Conservation (phyloP, 1,284 basidiomycete genomes). For the Serendipita sp. region DNA sequence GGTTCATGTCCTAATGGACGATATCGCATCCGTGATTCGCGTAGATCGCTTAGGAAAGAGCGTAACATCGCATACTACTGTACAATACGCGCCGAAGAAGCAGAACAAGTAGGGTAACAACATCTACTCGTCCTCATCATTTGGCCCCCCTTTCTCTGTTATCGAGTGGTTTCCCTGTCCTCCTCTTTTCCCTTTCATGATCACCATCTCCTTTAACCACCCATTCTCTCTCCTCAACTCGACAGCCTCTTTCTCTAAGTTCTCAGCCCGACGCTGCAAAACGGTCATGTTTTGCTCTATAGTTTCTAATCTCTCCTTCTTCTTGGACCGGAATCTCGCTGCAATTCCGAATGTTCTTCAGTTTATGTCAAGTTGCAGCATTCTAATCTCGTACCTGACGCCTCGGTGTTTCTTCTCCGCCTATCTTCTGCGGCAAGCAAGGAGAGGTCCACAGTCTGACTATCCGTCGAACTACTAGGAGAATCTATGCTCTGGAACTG, state of each 20-base stretch:
- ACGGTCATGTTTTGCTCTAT: not conserved
- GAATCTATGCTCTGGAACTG: too few species aligned
- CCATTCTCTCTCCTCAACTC: constrained; percentile 4
- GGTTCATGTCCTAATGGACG: not conserved
- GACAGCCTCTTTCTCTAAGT: not conserved
- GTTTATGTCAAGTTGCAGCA: not conserved
- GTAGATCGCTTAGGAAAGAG: not conserved
- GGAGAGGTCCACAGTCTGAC: not conserved
- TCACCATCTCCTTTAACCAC: constrained; percentile 4
- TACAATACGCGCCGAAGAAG: not conserved
- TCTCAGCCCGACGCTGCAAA: not conserved
- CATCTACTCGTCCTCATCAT: not conserved
- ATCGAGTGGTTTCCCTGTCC: not conserved
- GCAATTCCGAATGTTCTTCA: not conserved
- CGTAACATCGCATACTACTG: not conserved
- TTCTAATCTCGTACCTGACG: not conserved
- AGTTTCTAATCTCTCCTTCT: not conserved
- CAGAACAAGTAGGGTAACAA: not conserved
- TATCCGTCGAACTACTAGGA: not conserved
- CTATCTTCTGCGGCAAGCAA: not conserved
- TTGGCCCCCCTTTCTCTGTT: not conserved
- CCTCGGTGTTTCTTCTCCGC: not conserved
- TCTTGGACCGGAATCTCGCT: not conserved
- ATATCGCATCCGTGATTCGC: not conserved
- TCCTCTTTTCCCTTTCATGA: not conserved